Evolutionary conservation across 371 early-diverging fungal species (phyloP), one percentile per base, ranked within the genome.

Genomic region (Catenaria anguillulae): DNA sequence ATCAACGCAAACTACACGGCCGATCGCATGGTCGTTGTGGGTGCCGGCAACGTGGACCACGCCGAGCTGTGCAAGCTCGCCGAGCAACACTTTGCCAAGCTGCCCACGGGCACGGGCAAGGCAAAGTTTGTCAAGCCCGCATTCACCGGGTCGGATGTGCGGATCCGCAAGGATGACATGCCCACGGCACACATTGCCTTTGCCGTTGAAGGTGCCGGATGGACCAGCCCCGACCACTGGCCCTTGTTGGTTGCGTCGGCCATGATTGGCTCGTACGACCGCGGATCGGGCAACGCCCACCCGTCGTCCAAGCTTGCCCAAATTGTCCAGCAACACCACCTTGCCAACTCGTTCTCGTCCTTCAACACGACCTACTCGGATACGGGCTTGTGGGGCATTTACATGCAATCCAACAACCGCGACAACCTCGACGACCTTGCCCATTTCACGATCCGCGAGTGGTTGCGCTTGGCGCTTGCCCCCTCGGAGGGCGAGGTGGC

Each of bases 331-430:
- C 78, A 91, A 74, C 71, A 87, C 75, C 77, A 87, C 68, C 80
- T 97, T 36, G 96, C 94, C 71, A 92, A 93, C 76, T 90, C 92
- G 34, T 96, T 92, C 86, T 91, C 88, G 88, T 84, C 94, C 54
- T 97, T 97, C 83, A 93, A 95, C 81, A 92, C 93, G 31, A 86
- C 93, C 17, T 96, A 97, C 84, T 85, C 88, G 59, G 97, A 97
- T 73, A 95, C 95, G n/a, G 97, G 96, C 55, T 79, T 97, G 56
- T 97, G 90, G 80, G 98, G 98, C 61, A 86, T 93, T 68, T 97
- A 97, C 77, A 68, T 89, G 61, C 84, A 88, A 42, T 80, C 88
- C 40, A 90, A 93, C 72, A 86, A 90, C 79, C 75, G 77, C 67
- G 78, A 75, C 63, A 71, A 81, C 62, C 76, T 95, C 62, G 91